These are phyloP conservation scores for Exophiala phaeomuriformis DNA, from an alignment of 2,329 filamentous ascomycete genomes.

Conservation along the genomic window DNA sequence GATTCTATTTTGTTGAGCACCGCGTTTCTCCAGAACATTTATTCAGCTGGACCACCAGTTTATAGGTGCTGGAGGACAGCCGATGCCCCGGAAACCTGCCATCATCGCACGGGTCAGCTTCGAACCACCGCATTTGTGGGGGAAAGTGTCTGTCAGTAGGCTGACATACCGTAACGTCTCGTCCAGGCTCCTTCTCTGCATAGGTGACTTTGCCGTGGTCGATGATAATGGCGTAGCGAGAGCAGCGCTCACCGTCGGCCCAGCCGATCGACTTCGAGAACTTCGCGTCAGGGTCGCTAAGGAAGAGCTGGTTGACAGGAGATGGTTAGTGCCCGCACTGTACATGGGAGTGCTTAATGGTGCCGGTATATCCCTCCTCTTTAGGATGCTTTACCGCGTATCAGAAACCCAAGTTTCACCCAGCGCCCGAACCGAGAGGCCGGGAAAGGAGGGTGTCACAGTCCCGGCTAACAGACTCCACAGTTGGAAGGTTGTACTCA, in stretches of 20 bases:
- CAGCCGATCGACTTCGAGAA: slow-evolving; percentile 76
- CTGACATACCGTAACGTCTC: slow-evolving; percentile 28
- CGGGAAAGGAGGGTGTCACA: too few relatives aligned
- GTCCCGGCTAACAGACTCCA: too few relatives aligned
- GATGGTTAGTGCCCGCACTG: slow-evolving; percentile 6
- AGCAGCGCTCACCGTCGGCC: slow-evolving; percentile 66
- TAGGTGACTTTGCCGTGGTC: slow-evolving; percentile 79
- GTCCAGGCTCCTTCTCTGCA: slow-evolving; percentile 59
- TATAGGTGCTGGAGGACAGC: slow-evolving; percentile 36
- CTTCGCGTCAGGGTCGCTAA: slow-evolving; percentile 62
- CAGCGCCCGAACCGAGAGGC: too few relatives aligned
- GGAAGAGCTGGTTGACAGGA: slow-evolving; percentile 54
- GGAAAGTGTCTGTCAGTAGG: not conserved
- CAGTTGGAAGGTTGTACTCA: slow-evolving; percentile 33
- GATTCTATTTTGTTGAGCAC: not conserved
- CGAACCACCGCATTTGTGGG: not conserved
- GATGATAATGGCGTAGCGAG: slow-evolving; percentile 70
- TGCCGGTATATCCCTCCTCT: not conserved
- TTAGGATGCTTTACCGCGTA: too few relatives aligned
- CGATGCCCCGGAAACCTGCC: slow-evolving; percentile 36
- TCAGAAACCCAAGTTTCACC: too few relatives aligned
- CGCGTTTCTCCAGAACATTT: not conserved
- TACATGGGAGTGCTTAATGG: not conserved
- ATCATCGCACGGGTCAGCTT: not conserved
- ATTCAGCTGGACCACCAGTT: slow-evolving; percentile 4